Base-by-base conservation (phyloP, 768 basidiomycete species). In the Pisolithus tinctorius region DNA sequence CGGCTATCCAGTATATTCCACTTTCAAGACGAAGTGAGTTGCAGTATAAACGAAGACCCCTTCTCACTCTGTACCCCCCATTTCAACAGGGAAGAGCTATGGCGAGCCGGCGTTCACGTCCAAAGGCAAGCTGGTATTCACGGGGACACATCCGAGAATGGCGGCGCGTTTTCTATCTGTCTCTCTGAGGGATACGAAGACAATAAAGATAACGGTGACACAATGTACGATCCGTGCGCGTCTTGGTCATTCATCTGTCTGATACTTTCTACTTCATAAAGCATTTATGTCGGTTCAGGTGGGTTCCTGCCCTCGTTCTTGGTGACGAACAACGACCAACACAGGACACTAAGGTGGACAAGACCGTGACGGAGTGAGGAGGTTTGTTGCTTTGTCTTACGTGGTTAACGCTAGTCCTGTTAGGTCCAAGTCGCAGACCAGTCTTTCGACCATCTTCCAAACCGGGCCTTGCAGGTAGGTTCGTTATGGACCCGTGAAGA, bases 141-240 rank as follows among this genome's bases (percentile, higher is more conserved):
- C 13, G 73, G 74, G 0, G 62, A 66, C 26, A 9, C 61, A 3
- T 26, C 1, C 9, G 56, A 39, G 16, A 46, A 51, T 2, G 60
- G 64, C 7, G 67, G 68, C 2, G 71, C 73, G 7, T 74, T 60
- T 48, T 76, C 74, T 13, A 65, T 76, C 20, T 74, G 74, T 16
- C 41, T 75, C 16, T 71, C 74, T 36, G 65, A 58, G 13, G 71
- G 72, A 6, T 75, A 75, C 39, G 68, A 71, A 42, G 74, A 76
- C 55, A 69, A 75, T 51, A n/a, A 45, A 1, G 74, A 75, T 30
- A 1, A 40, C 0, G 74, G 74, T 29, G 64, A 72, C 0, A 64
- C 4, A 6, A 71, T 75, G 73, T 74, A 53, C 4, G 71, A 25
- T 40, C 25, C 2, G n/a, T 16, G 29, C 39, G 10, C 6, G 51